Percentiles rank a stretch among this genome's conserved stretches.
phyloP scores from a whole-genome alignment of 1,284 basidiomycete species.

The Puccinia triticina region DNA sequence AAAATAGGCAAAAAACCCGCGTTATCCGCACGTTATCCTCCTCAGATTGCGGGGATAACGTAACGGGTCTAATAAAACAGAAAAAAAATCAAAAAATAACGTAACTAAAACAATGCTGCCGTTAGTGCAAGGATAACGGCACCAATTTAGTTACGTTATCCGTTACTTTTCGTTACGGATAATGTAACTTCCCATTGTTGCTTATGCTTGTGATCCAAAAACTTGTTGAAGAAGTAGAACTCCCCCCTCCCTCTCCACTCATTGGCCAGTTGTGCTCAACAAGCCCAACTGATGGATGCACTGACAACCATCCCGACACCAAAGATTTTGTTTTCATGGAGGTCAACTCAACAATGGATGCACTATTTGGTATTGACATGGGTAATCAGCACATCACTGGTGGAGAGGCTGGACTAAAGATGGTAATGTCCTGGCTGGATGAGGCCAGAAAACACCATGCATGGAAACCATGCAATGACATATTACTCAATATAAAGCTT shows the following conservation, averaged over 20 bases:
- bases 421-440: not conserved
- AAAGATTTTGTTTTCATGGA: not conserved
- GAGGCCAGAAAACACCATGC: not conserved
- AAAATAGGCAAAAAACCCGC: too few species aligned
- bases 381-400: not conserved
- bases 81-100: too few species aligned
- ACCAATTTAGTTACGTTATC: too few species aligned
- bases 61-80: too few species aligned
- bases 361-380: not conserved
- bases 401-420: not conserved
- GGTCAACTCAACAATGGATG: conserved; percentile 15
- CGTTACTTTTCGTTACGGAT: too few species aligned
- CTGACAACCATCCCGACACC: not conserved
- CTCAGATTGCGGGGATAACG: too few species aligned
- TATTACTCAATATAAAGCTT: not conserved
- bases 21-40: too few species aligned
- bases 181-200: too few species aligned
- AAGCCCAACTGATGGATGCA: conserved; percentile 4
- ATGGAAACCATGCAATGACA: not conserved
- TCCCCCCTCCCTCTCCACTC: not conserved
- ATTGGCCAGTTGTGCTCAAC: not conserved
- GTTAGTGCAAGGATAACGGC: too few species aligned
- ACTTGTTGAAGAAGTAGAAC: not conserved
- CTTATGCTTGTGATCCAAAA: not conserved
- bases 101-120: too few species aligned